Percentiles rank a stretch among this genome's conserved stretches.
These are phyloP conservation scores for Umbelopsis vinacea DNA, from an alignment of 192 early-diverging fungal genomes.

Conservation along the genomic window DNA sequence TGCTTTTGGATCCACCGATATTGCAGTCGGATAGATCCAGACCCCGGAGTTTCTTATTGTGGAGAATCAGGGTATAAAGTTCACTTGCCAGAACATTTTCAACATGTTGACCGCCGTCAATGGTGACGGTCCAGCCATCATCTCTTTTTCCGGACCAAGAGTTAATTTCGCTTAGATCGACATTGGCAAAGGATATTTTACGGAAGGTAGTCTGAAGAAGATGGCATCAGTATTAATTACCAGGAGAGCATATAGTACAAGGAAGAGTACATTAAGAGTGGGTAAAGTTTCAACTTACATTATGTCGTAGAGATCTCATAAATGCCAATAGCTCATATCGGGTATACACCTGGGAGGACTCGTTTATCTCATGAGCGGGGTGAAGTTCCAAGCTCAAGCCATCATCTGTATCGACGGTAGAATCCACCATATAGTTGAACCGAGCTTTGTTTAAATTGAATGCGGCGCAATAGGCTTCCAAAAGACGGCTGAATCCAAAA, in stretches of 20 bases:
- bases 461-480: conserved; percentile 41
- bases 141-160: conserved; percentile 22
- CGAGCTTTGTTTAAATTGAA: conserved; percentile 38
- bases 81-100: conserved; percentile 30
- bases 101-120: neutral
- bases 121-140: conserved; percentile 30
- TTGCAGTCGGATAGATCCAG: conserved; percentile 27
- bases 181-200: conserved; percentile 1
- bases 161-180: conserved; percentile 27
- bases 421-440: conserved; percentile 19
- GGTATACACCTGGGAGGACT: conserved; percentile 17
- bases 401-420: neutral
- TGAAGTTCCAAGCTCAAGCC: conserved; percentile 21
- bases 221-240: too few species aligned
- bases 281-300: conserved; percentile 29
- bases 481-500: conserved; percentile 22
- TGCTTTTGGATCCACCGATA: conserved; percentile 16
- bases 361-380: conserved; percentile 28
- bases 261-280: too few species aligned
- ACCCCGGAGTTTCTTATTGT: conserved; percentile 28
- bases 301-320: conserved; percentile 28
- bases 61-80: conserved; percentile 19
- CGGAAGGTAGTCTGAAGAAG: conserved; percentile 21
- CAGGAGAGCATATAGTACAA: too few species aligned
- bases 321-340: conserved; percentile 40